Evolutionary conservation across 768 basidiomycete species (phyloP), one percentile per base, ranked within the genome.

Genomic region (Mycena sanguinolenta): DNA sequence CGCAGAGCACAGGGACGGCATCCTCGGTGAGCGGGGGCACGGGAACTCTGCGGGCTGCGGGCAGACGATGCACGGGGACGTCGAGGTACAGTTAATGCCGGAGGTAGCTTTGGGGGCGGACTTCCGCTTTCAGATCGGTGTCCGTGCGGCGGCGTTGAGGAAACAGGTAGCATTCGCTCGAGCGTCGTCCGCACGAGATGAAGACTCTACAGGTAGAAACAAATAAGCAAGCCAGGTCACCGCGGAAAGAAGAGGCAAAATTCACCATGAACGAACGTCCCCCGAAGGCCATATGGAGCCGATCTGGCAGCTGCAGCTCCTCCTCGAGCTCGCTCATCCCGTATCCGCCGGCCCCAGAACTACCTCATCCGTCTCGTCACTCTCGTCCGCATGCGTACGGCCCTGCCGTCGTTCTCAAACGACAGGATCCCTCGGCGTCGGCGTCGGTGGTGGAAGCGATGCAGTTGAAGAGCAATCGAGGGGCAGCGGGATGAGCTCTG

Each of bases 231-330:
- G 3, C 96, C 96, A 32, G 95, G 94, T 16, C 14, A 39, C 21
- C n/a, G n/a, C n/a, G n/a, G n/a, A n/a, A 10, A 17, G 42, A 16
- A 10, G 9, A 32, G 58, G 30, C 21, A 25, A n/a, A 27, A 23
- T 84, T 50, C 63, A 92, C 95, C 96, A 98, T 97, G n/a, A n/a
- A n/a, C n/a, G 81, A 93, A 96, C 16, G 92, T 92, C 3, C 96
- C 96, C 14, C 84, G 12, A 97, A 75, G 46, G 95, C 83, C 13
- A 95, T 84, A 70, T 87, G 84, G 27, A 91, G 39, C 77, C 83
- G 74, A 94, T 85, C 0, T 88, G 87, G 36, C 86, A 85, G 59
- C 82, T 88, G 86, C 5, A 96, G 84, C 8, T 85, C 85, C 44
- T 78, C 83, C 77, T 97, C 95, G 21, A 97, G 90, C 75, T 92